Evolutionary conservation across 805 yeast species (phyloP), one percentile per base, ranked within the genome.

Genomic region (Myxozyma nipponensis): DNA sequence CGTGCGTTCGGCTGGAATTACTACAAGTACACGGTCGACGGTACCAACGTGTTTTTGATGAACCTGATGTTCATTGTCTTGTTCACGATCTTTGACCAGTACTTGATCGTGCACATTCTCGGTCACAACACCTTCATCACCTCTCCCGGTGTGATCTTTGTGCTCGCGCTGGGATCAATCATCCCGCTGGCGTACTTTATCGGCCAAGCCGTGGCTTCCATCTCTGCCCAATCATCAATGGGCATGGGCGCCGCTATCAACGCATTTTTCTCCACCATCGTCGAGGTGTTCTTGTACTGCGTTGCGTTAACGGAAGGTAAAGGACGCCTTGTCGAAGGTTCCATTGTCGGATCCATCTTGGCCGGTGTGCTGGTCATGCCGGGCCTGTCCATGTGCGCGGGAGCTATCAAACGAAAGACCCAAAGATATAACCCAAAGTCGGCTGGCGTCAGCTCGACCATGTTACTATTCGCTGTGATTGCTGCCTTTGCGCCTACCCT

Each of bases 131-230:
- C 66, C 1, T 66, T 79, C 62, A 60, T 81, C 47, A 82, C 91
- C 1, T 72, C 82, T 61, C 78, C 89, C 18, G 73, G 82, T 0
- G 68, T 82, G 21, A 77, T 88, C 39, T 93, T 93, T 62, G 72
- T 79, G 40, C 69, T 88, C 17, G 85, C 96, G 66, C 70, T 93
- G 50, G 74, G 85, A 43, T 86, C 96, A 1, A 87, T 93, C 51
- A 78, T 93, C 34, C 98, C 98, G 4, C 73, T 93, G 58, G 98
- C 98, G 0, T 91, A 93, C 65, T 93, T 89, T 69, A 90, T 93
- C 61, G 98, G 98, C 2, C 98, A 91, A 68, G 98, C 98, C 4
- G 98, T 93, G n/a, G 98, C 98, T 0, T 90, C 98, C 1, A 93
- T 93, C 52, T 86, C 96, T 4, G 98, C 98, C 0, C 98, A 93